Conservation (phyloP, 1,139 yeast genomes). For the Suhomyces wounanorum region DNA sequence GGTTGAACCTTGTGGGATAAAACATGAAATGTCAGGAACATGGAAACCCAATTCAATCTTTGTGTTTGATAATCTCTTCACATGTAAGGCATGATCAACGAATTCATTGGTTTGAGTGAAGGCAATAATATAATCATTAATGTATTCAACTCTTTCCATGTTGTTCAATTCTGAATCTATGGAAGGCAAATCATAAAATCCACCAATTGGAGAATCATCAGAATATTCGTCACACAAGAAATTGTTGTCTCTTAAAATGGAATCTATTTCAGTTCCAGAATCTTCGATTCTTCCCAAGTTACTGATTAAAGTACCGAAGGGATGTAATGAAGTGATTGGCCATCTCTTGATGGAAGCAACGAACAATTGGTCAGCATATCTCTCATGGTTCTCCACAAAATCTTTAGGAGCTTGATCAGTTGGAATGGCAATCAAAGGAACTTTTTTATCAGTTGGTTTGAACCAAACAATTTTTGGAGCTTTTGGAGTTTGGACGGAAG, state of each 20-base stretch:
- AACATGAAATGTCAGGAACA: conserved; percentile 75
- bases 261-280: conserved; percentile 78
- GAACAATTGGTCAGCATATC: conserved; percentile 77
- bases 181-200: conserved; percentile 41
- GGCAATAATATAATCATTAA: conserved; percentile 65
- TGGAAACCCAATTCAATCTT: conserved; percentile 79
- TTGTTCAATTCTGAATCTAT: conserved; percentile 37
- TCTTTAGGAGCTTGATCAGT: conserved; percentile 97
- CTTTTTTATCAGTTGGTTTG: conserved; percentile 96
- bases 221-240: conserved; percentile 86
- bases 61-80: conserved; percentile 57
- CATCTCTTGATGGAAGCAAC: conserved; percentile 97
- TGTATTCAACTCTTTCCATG: conserved; percentile 56
- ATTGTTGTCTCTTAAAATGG: conserved; percentile 89
- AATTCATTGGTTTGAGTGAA: conserved; percentile 60
- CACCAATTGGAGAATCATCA: conserved; percentile 35
- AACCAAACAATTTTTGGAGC: conserved; percentile 98
- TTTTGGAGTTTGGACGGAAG: conserved; percentile 50
- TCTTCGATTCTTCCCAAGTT: conserved; percentile 83
- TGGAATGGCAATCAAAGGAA: conserved; percentile 96
- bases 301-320: conserved; percentile 90
- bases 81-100: conserved; percentile 80
- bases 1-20: conserved; percentile 67
- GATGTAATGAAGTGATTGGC: conserved; percentile 98
- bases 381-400: conserved; percentile 89